Conservation (phyloP, 345 rosid genomes). For the Isatis tinctoria region DNA sequence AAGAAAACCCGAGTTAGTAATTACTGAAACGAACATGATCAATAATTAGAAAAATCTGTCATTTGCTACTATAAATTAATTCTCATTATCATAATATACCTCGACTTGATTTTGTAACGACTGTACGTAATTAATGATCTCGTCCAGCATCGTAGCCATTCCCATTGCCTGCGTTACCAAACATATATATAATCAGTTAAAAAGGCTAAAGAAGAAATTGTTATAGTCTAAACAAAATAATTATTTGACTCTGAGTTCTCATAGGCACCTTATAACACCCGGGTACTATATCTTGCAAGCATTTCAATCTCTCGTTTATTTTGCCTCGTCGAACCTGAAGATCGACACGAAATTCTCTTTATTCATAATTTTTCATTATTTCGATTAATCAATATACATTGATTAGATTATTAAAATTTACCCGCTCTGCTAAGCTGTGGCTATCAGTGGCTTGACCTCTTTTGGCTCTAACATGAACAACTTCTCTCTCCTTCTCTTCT, state of each 20-base stretch:
- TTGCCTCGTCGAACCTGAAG: slow-evolving; percentile 69
- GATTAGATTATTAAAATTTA: slow-evolving; percentile 8
- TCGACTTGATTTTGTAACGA: slow-evolving; percentile 82
- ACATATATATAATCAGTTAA: slow-evolving; percentile 1
- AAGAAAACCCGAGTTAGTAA: not conserved
- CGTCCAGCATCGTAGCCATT: slow-evolving; percentile 82
- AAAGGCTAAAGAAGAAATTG: not conserved
- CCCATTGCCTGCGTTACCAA: slow-evolving; percentile 65
- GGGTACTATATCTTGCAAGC: slow-evolving; percentile 80
- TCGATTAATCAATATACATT: not conserved
- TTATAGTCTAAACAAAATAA: not conserved
- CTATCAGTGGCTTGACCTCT: slow-evolving; percentile 96
- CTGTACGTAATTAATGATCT: slow-evolving; percentile 75
- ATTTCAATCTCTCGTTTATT: slow-evolving; percentile 68
- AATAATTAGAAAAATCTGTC: not conserved
- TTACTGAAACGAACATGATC: not conserved
- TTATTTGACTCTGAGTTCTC: not conserved
- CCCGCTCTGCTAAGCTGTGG: slow-evolving; percentile 95
- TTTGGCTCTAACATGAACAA: slow-evolving; percentile 89
- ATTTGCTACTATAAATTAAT: not conserved
- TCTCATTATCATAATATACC: slow-evolving; percentile 28
- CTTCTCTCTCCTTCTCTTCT: slow-evolving; percentile 50
- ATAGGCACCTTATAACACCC: slow-evolving; percentile 70
- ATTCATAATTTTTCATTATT: not conserved
- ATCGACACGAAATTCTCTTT: not conserved